These are phyloP conservation scores for Cinnamomum micranthum DNA, from an alignment of 164 flowering plant genomes.

Conservation along the genomic window DNA sequence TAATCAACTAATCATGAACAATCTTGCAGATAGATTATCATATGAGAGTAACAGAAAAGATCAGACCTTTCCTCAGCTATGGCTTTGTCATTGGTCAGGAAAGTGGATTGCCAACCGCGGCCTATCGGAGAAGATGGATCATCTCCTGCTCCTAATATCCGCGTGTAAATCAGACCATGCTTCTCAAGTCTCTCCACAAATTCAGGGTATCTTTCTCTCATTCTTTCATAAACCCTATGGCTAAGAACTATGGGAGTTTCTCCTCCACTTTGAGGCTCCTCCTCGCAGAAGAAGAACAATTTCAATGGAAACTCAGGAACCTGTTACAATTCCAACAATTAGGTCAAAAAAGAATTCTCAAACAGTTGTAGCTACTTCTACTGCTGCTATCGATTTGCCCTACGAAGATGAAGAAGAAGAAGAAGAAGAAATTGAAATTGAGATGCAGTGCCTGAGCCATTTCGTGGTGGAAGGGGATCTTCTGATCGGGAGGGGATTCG, in stretches of 20 bases:
- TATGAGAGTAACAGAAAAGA: background rate
- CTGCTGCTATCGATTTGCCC: background rate
- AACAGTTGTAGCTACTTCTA: no score
- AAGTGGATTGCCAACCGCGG: conserved; percentile 92
- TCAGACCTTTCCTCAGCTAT: conserved; percentile 83
- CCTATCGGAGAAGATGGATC: conserved; percentile 91
- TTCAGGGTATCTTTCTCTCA: conserved; percentile 72
- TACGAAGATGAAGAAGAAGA: background rate
- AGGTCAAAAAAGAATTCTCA: no score
- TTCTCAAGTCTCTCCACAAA: conserved; percentile 70
- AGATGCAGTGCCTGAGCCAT: conserved; percentile 44
- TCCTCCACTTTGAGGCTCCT: conserved; percentile 74
- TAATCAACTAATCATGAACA: no score
- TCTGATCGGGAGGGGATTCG: conserved; percentile 88
- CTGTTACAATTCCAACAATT: conserved; percentile 24
- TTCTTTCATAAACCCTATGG: conserved; percentile 73
- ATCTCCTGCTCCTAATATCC: conserved; percentile 72
- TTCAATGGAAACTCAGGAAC: conserved; percentile 85
- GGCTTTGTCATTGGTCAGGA: conserved; percentile 67
- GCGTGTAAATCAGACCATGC: conserved; percentile 63
- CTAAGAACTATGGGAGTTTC: conserved; percentile 94
- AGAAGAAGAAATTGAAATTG: background rate
- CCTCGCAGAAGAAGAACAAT: conserved; percentile 91
- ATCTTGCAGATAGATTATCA: background rate
- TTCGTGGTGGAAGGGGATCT: conserved; percentile 88